A percentile compares a stretch with the other conserved stretches of the same genome.
phyloP scores from a whole-genome alignment of 106 monocot genomes.

The Platanthera guangdongensis region DNA sequence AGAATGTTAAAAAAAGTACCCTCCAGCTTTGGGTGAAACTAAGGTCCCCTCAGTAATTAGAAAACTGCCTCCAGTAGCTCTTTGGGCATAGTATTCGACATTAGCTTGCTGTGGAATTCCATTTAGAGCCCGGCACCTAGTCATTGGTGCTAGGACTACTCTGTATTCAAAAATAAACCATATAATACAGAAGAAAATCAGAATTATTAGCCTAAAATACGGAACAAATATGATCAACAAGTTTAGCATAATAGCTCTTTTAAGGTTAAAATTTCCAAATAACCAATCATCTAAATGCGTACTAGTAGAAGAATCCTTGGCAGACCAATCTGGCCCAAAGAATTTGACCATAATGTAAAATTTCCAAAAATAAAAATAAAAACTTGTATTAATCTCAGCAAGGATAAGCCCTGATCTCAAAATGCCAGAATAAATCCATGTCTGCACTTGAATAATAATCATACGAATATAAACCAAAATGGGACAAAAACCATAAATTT shows the following conservation, averaged over 20 bases:
- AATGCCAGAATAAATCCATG: too few species aligned
- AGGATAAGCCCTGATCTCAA: too few species aligned
- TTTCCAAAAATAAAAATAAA: too few species aligned
- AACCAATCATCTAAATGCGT: neutral
- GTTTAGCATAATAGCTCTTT: neutral
- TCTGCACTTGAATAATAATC: too few species aligned
- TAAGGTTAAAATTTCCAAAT: neutral
- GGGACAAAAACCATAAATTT: too few species aligned
- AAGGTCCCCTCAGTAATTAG: constrained; percentile 69
- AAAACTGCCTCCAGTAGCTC: constrained; percentile 47
- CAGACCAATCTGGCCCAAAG: too few species aligned
- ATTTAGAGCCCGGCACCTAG: constrained; percentile 53
- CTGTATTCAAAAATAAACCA: constrained; percentile 16
- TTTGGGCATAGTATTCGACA: constrained; percentile 50
- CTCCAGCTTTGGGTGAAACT: constrained; percentile 42
- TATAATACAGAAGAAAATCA: neutral
- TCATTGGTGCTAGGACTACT: constrained; percentile 71
- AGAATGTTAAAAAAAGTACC: constrained; percentile 30
- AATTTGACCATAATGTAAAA: too few species aligned
- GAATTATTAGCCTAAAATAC: neutral
- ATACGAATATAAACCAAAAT: too few species aligned
- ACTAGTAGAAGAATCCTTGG: neutral
- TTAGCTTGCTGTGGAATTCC: constrained; percentile 40
- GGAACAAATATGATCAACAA: neutral
- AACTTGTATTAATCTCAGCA: too few species aligned